Evolutionary conservation across 805 yeast genomes (phyloP).

Genomic region (Candida awuae): DNA sequence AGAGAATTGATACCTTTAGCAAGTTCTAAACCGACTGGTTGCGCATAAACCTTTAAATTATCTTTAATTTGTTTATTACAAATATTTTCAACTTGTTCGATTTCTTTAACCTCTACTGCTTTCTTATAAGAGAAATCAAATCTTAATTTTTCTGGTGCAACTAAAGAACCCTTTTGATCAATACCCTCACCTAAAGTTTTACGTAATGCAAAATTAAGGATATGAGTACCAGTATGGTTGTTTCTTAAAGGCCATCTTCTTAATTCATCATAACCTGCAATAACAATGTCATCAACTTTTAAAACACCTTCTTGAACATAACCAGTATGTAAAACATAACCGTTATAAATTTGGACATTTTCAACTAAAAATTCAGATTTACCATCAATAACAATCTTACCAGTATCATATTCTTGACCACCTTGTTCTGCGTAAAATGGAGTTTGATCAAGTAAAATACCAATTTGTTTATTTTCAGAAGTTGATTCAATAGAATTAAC

Average conservation of each 20-base stretch:
- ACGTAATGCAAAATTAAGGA: slow-evolving; percentile 81
- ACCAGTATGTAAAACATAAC: slow-evolving; percentile 95
- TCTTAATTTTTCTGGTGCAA: slow-evolving; percentile 89
- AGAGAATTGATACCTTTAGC: slow-evolving; percentile 78
- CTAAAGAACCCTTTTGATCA: slow-evolving; percentile 95
- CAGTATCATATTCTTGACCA: slow-evolving; percentile 97
- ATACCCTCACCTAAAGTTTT: slow-evolving; percentile 80
- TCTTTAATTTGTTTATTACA: slow-evolving; percentile 64
- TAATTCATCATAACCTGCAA: slow-evolving; percentile 83
- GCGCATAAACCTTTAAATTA: slow-evolving; percentile 66
- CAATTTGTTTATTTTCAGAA: slow-evolving; percentile 45
- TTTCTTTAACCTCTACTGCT: slow-evolving; percentile 64
- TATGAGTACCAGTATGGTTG: slow-evolving; percentile 98
- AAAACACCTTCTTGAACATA: slow-evolving; percentile 67
- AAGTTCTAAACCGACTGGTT: slow-evolving; percentile 66
- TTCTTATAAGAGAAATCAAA: slow-evolving; percentile 94
- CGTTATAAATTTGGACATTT: slow-evolving; percentile 88
- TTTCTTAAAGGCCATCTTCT: slow-evolving; percentile 96
- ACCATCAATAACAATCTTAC: slow-evolving; percentile 85
- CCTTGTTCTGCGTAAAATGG: slow-evolving; percentile 98
- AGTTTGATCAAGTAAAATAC: slow-evolving; percentile 79
- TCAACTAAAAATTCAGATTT: slow-evolving; percentile 79
- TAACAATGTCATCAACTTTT: slow-evolving; percentile 58
- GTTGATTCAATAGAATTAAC: slow-evolving; percentile 35
- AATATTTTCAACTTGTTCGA: slow-evolving; percentile 67